phyloP scores from a whole-genome alignment of 768 basidiomycete species.

The Leccinum sublutescens region DNA sequence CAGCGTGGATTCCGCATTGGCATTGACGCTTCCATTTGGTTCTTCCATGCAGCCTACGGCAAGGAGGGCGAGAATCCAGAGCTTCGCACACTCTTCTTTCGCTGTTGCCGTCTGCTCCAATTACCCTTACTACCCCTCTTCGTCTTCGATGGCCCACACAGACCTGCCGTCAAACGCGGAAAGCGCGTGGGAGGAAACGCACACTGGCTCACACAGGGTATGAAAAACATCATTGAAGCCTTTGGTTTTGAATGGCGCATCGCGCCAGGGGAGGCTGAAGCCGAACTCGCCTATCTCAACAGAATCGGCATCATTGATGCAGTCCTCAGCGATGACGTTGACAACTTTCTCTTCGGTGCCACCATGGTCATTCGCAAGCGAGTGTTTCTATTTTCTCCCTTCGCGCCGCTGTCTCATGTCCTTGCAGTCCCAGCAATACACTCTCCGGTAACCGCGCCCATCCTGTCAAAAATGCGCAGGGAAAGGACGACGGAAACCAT shows the following conservation, averaged over 20 bases:
- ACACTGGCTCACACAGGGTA: conserved; percentile 68
- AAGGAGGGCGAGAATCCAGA: conserved; percentile 85
- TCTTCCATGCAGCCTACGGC: conserved; percentile 70
- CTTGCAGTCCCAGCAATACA: conserved; percentile 60
- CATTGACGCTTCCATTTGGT: conserved; percentile 84
- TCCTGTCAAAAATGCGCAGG: conserved; percentile 60
- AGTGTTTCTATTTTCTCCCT: conserved; percentile 8
- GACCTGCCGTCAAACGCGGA: conserved; percentile 78
- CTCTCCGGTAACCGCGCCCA: conserved; percentile 71
- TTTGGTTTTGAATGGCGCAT: conserved; percentile 76
- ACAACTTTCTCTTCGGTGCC: conserved; percentile 89
- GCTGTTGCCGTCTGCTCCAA: conserved; percentile 73
- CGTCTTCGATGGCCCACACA: conserved; percentile 87
- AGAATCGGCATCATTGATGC: conserved; percentile 81
- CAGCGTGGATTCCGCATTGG: conserved; percentile 78
- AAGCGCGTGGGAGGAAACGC: conserved; percentile 62
- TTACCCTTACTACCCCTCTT: conserved; percentile 85
- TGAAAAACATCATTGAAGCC: conserved; percentile 75
- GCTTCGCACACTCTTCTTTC: conserved; percentile 80
- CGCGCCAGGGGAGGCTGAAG: conserved; percentile 94
- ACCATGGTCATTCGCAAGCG: conserved; percentile 82
- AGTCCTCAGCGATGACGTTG: conserved; percentile 90
- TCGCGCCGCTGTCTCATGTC: conserved; percentile 6
- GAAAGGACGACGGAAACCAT: conserved; percentile 74
- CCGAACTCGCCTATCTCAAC: conserved; percentile 87